Evolutionary conservation across 257 asterid genomes (phyloP), one percentile per base, ranked within the genome.

Genomic region (Craterostigma plantagineum): DNA sequence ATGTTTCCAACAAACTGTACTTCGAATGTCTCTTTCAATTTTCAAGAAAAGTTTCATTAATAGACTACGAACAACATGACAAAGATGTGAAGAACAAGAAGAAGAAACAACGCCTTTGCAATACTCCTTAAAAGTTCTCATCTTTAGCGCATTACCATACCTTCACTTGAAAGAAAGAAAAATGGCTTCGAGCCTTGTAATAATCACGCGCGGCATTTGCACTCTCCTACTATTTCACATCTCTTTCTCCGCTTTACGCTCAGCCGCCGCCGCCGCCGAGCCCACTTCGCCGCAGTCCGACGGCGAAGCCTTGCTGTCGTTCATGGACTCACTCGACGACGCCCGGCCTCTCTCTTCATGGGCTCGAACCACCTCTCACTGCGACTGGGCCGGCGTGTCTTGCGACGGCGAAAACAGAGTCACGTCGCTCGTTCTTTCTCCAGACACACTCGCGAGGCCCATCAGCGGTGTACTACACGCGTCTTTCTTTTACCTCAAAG

Each of bases 381-480:
- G 95, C 56, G 49, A 63, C 30, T 87, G 98, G 98, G 18, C 58
- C 16, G 95, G 98, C 0, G 81, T 87, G 5, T 36, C 23, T 8
- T 87, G 98, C 73, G 5, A 18, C 27, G 45, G 45, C 1, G 65
- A 60, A 16, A 54, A 64, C 38, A 63, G 59, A 35, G 83, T 79
- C 12, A 51, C 63, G 27, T 72, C 93, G 0, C 86, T 87, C 15
- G 61, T 64, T 54, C 73, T 87, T 30, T 55, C 92, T 0, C 14
- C 60, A 49, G 56, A 38, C 42, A 39, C 69, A 0, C 77, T 73
- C 41, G 33, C 41, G 27, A 73, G 64, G 34, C 49, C 61, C 3
- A 66, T 85, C 17, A 50, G 43, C 35, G 93, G 93, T 14, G 59
- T 69, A 0, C 44, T 83, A 4, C 42, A 76, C 13, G 9, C 62